phyloP scores from a whole-genome alignment of 306 rosid species.

The Vigna angularis region DNA sequence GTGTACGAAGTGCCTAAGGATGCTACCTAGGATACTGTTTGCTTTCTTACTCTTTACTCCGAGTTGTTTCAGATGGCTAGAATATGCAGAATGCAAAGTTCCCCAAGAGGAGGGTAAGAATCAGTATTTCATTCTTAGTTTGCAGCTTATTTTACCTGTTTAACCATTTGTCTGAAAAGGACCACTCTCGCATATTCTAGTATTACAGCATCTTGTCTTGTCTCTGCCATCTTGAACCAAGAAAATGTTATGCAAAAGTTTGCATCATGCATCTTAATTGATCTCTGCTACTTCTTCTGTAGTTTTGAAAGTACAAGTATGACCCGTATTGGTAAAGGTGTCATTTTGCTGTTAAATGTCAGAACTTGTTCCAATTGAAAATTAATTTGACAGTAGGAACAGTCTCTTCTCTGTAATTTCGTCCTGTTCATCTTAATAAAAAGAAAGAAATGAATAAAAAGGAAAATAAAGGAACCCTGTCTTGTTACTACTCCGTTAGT shows the following conservation, averaged over 20 bases:
- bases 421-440: neutral
- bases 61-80: conserved; percentile 40
- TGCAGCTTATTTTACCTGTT: no score
- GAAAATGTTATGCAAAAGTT: neutral
- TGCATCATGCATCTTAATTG: neutral
- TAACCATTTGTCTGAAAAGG: no score
- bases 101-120: conserved; percentile 51
- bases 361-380: neutral
- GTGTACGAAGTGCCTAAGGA: conserved; percentile 7
- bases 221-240: no score
- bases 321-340: neutral
- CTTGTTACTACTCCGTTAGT: neutral
- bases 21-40: conserved; percentile 34
- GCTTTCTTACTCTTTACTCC: conserved; percentile 41
- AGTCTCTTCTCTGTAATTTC: neutral
- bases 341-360: neutral
- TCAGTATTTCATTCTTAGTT: neutral
- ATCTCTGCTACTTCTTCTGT: neutral
- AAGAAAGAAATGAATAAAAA: neutral
- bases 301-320: neutral
- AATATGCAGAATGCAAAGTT: conserved; percentile 45
- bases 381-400: neutral
- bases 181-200: no score
- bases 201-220: no score
- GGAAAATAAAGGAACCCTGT: neutral